Evolutionary conservation across 1,284 basidiomycete species (phyloP), one percentile per base, ranked within the genome.

Genomic region (Lentinula novae-zelandiae): DNA sequence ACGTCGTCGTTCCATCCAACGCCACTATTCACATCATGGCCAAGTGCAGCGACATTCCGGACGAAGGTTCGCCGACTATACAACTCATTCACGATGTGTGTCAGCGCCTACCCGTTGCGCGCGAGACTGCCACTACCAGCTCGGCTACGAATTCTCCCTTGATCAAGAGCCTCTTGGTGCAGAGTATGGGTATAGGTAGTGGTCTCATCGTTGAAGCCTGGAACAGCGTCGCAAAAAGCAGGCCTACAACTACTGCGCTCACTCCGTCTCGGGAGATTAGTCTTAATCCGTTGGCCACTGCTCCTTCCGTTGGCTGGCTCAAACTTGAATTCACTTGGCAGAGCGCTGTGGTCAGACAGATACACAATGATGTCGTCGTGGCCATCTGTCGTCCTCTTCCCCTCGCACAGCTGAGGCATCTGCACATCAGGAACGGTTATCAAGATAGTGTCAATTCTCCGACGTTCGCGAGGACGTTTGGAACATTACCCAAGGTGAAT

Each of bases 11-110:
- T 34, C 69, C 69, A 7, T 36, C 64, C 0, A 62, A 42, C 13
- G 59, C 66, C 36, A 65, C 62, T 17, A 36, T 67, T 3, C 60
- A 67, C 46, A 55, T 70, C 6, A 50, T 56, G 4, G 68, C 65
- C 44, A 65, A 59, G 9, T 63, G 67, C 31, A 65, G 59, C 36
- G 64, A 67, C 50, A 39, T 54, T 7, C 55, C 55, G 12, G 54
- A 56, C n/a, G 17, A 20, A 27, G 58, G 31, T 22, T 61, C 55
- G 15, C 17, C 10, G n/a, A 48, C 40, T 12, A 33, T 42, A 2
- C 34, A 20, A 13, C 58, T 44, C 4, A 38, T 59, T 20, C 53
- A 49, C 15, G 17, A 36, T n/a, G 34, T 56, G 15, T 52, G 53
- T 39, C 53, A 31, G 10, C 49, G 20, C 5, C 17, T 53, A 13